These are phyloP conservation scores for Fraxinus latifolia DNA, from an alignment of 305 asterid genomes.

Conservation along the genomic window DNA sequence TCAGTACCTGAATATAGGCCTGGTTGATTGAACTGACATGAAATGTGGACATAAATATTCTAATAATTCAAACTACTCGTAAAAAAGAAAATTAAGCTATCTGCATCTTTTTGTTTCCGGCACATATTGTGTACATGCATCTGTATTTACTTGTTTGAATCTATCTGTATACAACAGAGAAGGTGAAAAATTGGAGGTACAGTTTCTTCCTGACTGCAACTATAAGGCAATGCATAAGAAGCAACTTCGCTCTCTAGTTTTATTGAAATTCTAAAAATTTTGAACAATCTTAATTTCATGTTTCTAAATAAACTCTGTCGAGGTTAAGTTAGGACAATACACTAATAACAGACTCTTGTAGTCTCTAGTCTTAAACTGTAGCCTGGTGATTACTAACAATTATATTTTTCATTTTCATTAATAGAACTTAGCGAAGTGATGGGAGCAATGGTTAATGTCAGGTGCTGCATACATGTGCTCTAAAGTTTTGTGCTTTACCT, in stretches of 20 bases:
- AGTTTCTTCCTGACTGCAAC: background rate
- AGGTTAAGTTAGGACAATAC: background rate
- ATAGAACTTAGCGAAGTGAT: background rate
- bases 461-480: background rate
- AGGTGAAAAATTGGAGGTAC: background rate
- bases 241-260: background rate
- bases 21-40: background rate
- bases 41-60: background rate
- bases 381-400: background rate
- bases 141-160: background rate
- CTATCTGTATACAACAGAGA: background rate
- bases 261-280: background rate
- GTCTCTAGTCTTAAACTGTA: background rate
- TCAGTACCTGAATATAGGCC: background rate
- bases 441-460: background rate
- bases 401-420: background rate
- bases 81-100: background rate
- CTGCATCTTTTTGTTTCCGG: background rate
- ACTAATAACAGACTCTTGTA: background rate
- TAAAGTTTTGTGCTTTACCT: background rate
- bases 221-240: background rate
- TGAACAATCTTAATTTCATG: background rate
- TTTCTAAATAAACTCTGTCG: background rate
- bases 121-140: background rate
- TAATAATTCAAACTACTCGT: background rate